Percentiles rank a stretch among this genome's conserved stretches.
These are phyloP conservation scores for Scenedesmus sp. DNA, from an alignment of 163 green algal species.

Conservation along the genomic window DNA sequence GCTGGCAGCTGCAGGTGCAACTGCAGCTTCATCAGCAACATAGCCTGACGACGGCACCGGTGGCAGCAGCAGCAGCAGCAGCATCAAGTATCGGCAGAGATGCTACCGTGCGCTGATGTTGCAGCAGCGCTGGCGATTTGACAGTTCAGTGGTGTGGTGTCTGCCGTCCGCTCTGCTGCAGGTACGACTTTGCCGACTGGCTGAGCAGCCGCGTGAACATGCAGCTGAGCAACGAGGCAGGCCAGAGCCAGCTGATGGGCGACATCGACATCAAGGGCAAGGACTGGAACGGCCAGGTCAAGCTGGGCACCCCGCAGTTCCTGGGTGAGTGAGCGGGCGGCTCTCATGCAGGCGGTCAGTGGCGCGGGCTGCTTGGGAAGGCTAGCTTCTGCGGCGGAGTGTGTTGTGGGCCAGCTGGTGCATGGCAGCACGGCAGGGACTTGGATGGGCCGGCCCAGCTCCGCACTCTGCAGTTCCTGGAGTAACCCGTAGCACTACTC, in stretches of 20 bases:
- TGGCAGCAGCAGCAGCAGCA: slow-evolving; percentile 39
- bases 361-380: too few species aligned
- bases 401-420: too few species aligned
- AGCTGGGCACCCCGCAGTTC: slow-evolving; percentile 93
- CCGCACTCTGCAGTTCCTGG: slow-evolving; percentile 90
- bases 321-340: slow-evolving; percentile 69
- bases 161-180: slow-evolving; percentile 57
- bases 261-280: slow-evolving; percentile 92
- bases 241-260: slow-evolving; percentile 86
- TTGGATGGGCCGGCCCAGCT: slow-evolving; percentile 97
- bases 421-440: slow-evolving; percentile 83
- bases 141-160: too few species aligned
- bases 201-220: slow-evolving; percentile 90
- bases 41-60: too few species aligned
- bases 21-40: slow-evolving; percentile 53
- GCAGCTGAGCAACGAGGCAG: slow-evolving; percentile 88
- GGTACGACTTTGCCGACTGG: slow-evolving; percentile 89
- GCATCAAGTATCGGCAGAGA: too few species aligned
- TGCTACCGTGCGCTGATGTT: too few species aligned
- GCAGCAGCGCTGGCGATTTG: not conserved
- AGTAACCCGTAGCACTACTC: not conserved
- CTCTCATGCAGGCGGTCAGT: too few species aligned
- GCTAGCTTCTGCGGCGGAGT: too few species aligned
- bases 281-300: slow-evolving; percentile 97
- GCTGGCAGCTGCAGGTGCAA: not conserved